These are phyloP conservation scores for Fusarium sp. DNA, from an alignment of 2,329 filamentous ascomycete genomes.

Conservation along the genomic window DNA sequence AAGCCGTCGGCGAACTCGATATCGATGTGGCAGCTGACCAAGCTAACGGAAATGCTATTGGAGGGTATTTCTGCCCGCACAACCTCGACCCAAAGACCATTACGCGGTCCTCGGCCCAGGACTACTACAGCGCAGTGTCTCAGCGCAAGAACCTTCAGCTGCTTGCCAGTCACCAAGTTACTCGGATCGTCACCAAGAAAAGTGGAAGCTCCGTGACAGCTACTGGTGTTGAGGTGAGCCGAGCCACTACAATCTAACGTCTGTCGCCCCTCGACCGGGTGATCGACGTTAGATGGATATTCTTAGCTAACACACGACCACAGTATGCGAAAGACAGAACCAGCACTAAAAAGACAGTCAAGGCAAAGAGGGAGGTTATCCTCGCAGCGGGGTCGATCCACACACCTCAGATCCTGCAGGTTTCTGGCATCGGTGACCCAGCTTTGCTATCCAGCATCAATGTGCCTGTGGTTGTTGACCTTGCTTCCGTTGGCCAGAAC, in stretches of 20 bases:
- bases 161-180: slow-evolving; percentile 33
- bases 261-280: no score
- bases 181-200: slow-evolving; percentile 37
- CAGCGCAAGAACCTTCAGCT: slow-evolving; percentile 38
- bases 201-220: slow-evolving; percentile 10
- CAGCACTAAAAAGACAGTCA: neutral
- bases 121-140: slow-evolving; percentile 30
- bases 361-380: slow-evolving; percentile 56
- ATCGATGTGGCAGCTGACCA: slow-evolving; percentile 34
- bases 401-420: slow-evolving; percentile 62
- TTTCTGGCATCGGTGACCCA: slow-evolving; percentile 63
- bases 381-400: slow-evolving; percentile 58
- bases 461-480: slow-evolving; percentile 59
- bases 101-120: slow-evolving; percentile 36
- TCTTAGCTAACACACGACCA: accelerated
- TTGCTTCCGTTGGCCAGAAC: slow-evolving; percentile 64
- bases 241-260: no score
- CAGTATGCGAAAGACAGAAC: slow-evolving; percentile 28
- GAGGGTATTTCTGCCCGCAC: slow-evolving; percentile 41
- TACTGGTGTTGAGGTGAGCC: slow-evolving; percentile 38
- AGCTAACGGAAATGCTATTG: slow-evolving; percentile 37
- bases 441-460: slow-evolving; percentile 53
- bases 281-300: no score
- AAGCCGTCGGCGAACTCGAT: slow-evolving; percentile 26
- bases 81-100: slow-evolving; percentile 33